Conservation (phyloP, 179 eudicot species). For the Pouteria campechiana region DNA sequence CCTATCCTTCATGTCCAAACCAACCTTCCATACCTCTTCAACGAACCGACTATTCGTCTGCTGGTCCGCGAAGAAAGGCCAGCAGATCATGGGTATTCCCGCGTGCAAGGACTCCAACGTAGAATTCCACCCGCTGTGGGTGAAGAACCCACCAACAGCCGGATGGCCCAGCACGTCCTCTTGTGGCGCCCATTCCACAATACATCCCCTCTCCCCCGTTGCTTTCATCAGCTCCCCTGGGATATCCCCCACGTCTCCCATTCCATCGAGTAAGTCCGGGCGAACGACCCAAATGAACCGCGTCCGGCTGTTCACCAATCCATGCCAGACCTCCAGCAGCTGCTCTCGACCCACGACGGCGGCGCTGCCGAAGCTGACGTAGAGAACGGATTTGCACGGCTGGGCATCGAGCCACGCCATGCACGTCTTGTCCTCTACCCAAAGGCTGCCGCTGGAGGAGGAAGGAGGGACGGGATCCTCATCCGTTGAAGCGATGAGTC, state of each 20-base stretch:
- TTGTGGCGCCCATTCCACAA: conserved; percentile 15
- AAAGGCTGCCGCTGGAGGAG: not conserved
- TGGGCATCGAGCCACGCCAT: conserved; percentile 6
- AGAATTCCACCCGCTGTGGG: conserved; percentile 12
- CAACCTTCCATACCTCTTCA: conserved; percentile 17
- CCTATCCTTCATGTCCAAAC: conserved; percentile 14
- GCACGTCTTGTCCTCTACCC: conserved; percentile 6
- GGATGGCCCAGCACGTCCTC: conserved; percentile 8
- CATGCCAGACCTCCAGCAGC: conserved; percentile 13
- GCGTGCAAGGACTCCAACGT: conserved; percentile 6
- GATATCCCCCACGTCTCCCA: conserved; percentile 1
- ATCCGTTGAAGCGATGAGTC: too few relatives aligned
- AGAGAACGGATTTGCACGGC: conserved; percentile 7
- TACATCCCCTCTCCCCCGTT: conserved; percentile 8
- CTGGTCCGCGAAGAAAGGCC: conserved; percentile 13
- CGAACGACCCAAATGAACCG: conserved; percentile 18
- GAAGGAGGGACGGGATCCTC: not conserved
- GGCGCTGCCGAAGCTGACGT: conserved; percentile 14
- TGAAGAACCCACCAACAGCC: conserved; percentile 12
- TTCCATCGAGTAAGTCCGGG: conserved; percentile 3
- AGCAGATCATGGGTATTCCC: conserved; percentile 16
- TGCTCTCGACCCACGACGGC: conserved; percentile 1
- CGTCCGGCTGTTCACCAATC: conserved; percentile 13
- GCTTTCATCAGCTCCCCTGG: conserved; percentile 4
- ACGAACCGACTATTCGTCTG: conserved; percentile 11